Evolutionary conservation across 805 yeast species (phyloP).

Genomic region (Saccharomycopsis fermentans): DNA sequence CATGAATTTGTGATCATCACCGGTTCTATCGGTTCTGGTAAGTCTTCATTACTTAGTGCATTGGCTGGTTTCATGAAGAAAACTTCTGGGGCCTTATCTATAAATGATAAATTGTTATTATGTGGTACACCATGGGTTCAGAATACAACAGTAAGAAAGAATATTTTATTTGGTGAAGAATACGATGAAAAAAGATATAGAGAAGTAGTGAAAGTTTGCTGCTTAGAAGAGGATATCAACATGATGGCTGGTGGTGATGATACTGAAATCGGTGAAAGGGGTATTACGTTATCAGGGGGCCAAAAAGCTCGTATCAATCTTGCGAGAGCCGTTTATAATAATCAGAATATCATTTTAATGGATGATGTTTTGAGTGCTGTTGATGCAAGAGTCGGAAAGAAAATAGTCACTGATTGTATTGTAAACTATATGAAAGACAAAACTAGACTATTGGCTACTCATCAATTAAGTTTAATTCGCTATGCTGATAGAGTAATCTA

Average conservation of each 20-base stretch:
- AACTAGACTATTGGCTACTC: constrained; percentile 66
- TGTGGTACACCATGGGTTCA: constrained; percentile 60
- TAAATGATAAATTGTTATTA: constrained; percentile 39
- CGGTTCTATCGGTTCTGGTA: constrained; percentile 73
- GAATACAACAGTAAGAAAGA: constrained; percentile 58
- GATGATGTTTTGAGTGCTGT: constrained; percentile 71
- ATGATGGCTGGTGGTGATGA: constrained; percentile 55
- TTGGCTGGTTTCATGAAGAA: constrained; percentile 57
- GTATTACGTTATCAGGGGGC: constrained; percentile 68
- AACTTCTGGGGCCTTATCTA: constrained; percentile 37
- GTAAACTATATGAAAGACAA: constrained; percentile 38
- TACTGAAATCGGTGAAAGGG: constrained; percentile 68
- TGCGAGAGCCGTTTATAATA: constrained; percentile 60
- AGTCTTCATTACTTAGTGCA: constrained; percentile 58
- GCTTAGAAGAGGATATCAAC: constrained; percentile 46
- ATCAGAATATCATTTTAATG: constrained; percentile 46
- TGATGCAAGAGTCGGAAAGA: constrained; percentile 66
- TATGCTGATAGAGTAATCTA: constrained; percentile 55
- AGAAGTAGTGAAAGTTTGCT: constrained; percentile 48
- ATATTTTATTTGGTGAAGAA: constrained; percentile 47
- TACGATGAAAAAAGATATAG: constrained; percentile 41
- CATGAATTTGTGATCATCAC: constrained; percentile 67
- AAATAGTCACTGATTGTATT: constrained; percentile 52
- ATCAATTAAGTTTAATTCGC: constrained; percentile 54
- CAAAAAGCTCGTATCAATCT: constrained; percentile 62